phyloP scores from a whole-genome alignment of 169 alveolate species.

The Cryptosporidium baileyi region DNA sequence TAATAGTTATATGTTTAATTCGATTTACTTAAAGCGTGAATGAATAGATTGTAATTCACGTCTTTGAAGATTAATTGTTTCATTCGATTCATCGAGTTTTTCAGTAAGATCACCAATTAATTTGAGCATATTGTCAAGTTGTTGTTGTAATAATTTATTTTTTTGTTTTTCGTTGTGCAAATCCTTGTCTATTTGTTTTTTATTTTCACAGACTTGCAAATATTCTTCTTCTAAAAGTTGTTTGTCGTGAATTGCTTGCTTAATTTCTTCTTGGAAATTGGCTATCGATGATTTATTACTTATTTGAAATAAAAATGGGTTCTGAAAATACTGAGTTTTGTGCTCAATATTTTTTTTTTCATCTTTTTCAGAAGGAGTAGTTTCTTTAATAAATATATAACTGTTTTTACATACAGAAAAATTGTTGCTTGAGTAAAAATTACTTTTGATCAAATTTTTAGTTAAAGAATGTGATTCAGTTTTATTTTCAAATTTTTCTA shows the following conservation, averaged over 20 bases:
- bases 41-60: neutral
- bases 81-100: constrained; percentile 26
- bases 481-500: neutral
- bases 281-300: neutral
- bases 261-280: constrained; percentile 31
- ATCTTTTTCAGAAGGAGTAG: neutral
- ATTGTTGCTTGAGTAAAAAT: too few relatives aligned
- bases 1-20: neutral
- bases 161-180: constrained; percentile 24
- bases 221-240: constrained; percentile 55
- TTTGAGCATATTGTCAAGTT: constrained; percentile 27
- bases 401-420: neutral
- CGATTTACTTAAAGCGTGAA: neutral
- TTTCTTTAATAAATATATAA: neutral
- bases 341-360: neutral
- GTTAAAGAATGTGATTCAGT: neutral
- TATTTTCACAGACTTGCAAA: neutral
- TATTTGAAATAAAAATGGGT: neutral
- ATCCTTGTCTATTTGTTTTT: neutral
- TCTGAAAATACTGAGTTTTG: neutral
- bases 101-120: neutral
- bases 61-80: neutral
- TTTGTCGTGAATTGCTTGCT: constrained; percentile 7
- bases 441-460: neutral
- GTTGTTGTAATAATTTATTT: constrained; percentile 32